phyloP scores from a whole-genome alignment of 129 eudicot species.

The Daucus carota region DH1_v3.0 NC_030385.2:35743501-35744000 shows the following conservation, averaged over 20 bases:
- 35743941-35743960: constrained; percentile 56
- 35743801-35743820: constrained; percentile 81
- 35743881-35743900: constrained; percentile 54
- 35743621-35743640: constrained; percentile 60
- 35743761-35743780: constrained; percentile 90
- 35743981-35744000: constrained; percentile 53
- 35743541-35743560: constrained; percentile 18
- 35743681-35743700: constrained; percentile 71
- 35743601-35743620: constrained; percentile 26
- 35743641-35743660: constrained; percentile 47
- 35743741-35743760: constrained; percentile 65
- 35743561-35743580: constrained; percentile 36
- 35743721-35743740: constrained; percentile 35
- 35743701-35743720: constrained; percentile 68
- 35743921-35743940: constrained; percentile 62
- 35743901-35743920: constrained; percentile 21
- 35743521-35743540: constrained; percentile 53
- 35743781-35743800: constrained; percentile 83
- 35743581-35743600: constrained; percentile 36
- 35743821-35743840: constrained; percentile 75
- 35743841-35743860: constrained; percentile 56
- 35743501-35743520: constrained; percentile 85
- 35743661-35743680: constrained; percentile 17
- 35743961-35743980: constrained; percentile 60
- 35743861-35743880: constrained; percentile 77